These are phyloP conservation scores for Diphasiastrum complanatum DNA, from an alignment of 83 land plant species.

Conservation along the genomic window DNA sequence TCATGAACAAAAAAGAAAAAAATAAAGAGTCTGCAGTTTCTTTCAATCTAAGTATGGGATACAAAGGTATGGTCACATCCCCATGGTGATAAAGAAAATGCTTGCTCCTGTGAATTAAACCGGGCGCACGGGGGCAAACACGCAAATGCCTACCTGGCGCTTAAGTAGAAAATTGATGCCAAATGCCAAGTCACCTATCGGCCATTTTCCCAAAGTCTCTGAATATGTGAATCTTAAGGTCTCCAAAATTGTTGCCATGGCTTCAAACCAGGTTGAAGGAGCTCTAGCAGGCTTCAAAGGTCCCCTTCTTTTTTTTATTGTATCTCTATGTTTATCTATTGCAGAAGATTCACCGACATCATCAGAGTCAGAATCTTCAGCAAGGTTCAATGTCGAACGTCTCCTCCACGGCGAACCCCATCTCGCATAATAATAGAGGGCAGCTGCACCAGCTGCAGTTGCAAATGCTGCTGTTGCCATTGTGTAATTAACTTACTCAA, in stretches of 20 bases:
- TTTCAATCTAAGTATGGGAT: too few species aligned
- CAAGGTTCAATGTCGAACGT: conserved; percentile 13
- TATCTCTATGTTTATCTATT: conserved; percentile 27
- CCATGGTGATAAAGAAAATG: background rate
- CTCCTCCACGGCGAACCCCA: conserved; percentile 26
- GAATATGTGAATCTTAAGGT: conserved; percentile 90
- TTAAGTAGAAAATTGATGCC: conserved; percentile 83
- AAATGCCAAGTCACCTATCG: conserved; percentile 94
- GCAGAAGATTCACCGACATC: conserved; percentile 16
- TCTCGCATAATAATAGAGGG: conserved; percentile 63
- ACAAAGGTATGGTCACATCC: background rate
- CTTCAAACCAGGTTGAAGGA: conserved; percentile 95
- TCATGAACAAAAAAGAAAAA: too few species aligned
- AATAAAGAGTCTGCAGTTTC: too few species aligned
- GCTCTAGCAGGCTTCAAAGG: conserved; percentile 57
- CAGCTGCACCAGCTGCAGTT: conserved; percentile 88
- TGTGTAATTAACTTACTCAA: background rate
- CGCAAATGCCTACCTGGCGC: conserved; percentile 76
- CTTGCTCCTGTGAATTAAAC: too few species aligned
- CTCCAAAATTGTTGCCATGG: conserved; percentile 83
- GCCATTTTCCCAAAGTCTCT: conserved; percentile 98
- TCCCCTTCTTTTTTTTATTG: conserved; percentile 7
- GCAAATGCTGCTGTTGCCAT: conserved; percentile 98
- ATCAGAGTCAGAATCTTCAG: conserved; percentile 14
- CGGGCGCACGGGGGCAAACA: too few species aligned